These are phyloP conservation scores for Cyclocybe aegerita DNA, from an alignment of 768 basidiomycete species.

Conservation along the genomic window DNA sequence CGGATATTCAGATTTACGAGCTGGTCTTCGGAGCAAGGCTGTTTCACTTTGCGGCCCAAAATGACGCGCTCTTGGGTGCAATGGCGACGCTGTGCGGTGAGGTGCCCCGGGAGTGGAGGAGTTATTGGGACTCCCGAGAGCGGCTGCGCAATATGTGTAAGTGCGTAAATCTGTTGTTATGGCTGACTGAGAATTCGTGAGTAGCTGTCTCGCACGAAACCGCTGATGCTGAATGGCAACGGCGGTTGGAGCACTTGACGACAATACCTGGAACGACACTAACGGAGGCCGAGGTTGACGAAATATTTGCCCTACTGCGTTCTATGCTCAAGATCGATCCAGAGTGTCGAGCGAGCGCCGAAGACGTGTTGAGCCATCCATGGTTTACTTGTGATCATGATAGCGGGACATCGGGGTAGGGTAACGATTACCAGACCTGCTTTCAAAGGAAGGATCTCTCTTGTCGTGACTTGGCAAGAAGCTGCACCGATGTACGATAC, in stretches of 20 bases:
- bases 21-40: slow-evolving; percentile 6
- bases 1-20: slow-evolving; percentile 3
- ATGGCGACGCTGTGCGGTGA: slow-evolving; percentile 8
- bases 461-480: no score
- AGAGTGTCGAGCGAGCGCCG: background rate
- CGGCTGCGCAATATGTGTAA: slow-evolving; percentile 1
- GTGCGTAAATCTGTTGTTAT: background rate
- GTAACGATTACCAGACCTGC: no score
- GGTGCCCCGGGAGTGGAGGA: slow-evolving; percentile 5
- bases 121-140: slow-evolving; percentile 4
- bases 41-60: slow-evolving; percentile 4
- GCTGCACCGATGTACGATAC: no score
- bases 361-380: slow-evolving; percentile 5
- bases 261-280: background rate
- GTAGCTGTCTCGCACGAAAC: slow-evolving; percentile 7
- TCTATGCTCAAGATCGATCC: slow-evolving; percentile 11
- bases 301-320: slow-evolving; percentile 5
- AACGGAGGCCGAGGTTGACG: background rate
- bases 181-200: background rate
- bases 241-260: slow-evolving; percentile 1
- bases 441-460: no score
- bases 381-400: background rate
- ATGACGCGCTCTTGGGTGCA: background rate
- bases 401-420: no score
- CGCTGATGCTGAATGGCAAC: slow-evolving; percentile 9